These are phyloP conservation scores for grape (Vitis vinifera) DNA, from an alignment of 164 flowering plant genomes.

Conservation along the genomic window ASM3070453v1 NC_081821.1:1962001-1962500, in stretches of 20 bases:
- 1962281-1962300: neutral
- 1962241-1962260: constrained; percentile 76
- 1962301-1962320: neutral
- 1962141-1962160: constrained; percentile 34
- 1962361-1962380: constrained; percentile 68
- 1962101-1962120: constrained; percentile 64
- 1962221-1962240: constrained; percentile 49
- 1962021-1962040: constrained; percentile 31
- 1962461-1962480: constrained; percentile 49
- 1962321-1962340: constrained; percentile 31
- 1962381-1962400: constrained; percentile 61
- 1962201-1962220: constrained; percentile 57
- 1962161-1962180: constrained; percentile 48
- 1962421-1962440: constrained; percentile 27
- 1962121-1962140: constrained; percentile 35
- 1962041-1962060: constrained; percentile 54
- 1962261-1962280: constrained; percentile 6
- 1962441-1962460: constrained; percentile 21
- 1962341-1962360: constrained; percentile 72
- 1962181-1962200: constrained; percentile 70
- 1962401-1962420: constrained; percentile 32
- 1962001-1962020: no score
- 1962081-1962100: constrained; percentile 65
- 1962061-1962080: constrained; percentile 74
- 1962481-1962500: constrained; percentile 46